Percentiles rank a stretch among this genome's conserved stretches.
These are phyloP conservation scores for Boeremia lycopersici DNA, from an alignment of 2,329 filamentous ascomycete species.

Conservation along the genomic window DNA sequence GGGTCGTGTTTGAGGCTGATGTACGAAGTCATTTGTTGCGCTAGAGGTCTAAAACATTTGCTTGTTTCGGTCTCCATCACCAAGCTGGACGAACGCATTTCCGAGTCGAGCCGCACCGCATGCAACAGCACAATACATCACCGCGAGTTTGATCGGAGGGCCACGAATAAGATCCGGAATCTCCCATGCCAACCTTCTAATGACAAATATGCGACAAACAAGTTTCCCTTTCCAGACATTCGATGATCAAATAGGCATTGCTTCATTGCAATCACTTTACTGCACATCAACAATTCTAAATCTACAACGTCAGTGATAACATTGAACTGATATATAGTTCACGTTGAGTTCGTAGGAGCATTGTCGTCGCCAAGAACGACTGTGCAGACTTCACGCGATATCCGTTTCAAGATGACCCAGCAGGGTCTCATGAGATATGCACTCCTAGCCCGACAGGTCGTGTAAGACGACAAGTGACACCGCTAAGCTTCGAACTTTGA, in stretches of 20 bases:
- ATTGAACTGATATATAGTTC: not conserved
- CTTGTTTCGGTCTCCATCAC: constrained; percentile 11
- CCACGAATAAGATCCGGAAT: no score
- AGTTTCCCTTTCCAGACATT: no score
- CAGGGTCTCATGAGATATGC: constrained; percentile 12
- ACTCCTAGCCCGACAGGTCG: constrained; percentile 9
- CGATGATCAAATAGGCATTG: no score
- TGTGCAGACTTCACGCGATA: constrained; percentile 28
- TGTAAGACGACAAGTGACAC: constrained; percentile 29
- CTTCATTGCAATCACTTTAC: no score
- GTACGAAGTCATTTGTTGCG: not conserved
- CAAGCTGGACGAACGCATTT: not conserved
- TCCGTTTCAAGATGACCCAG: constrained; percentile 37
- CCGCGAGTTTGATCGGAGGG: no score
- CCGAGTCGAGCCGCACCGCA: constrained; percentile 7
- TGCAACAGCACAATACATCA: not conserved
- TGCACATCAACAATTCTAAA: not conserved
- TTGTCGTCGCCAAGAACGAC: constrained; percentile 27
- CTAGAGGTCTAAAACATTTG: constrained; percentile 3
- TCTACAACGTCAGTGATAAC: not conserved
- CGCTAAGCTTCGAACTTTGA: constrained; percentile 20
- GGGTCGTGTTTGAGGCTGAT: constrained; percentile 12
- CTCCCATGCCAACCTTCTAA: no score
- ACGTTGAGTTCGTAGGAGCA: not conserved
- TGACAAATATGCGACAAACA: no score